Evolutionary conservation across 768 basidiomycete genomes (phyloP), one percentile per base, ranked within the genome.

Genomic region (Boletellus ananas): DNA sequence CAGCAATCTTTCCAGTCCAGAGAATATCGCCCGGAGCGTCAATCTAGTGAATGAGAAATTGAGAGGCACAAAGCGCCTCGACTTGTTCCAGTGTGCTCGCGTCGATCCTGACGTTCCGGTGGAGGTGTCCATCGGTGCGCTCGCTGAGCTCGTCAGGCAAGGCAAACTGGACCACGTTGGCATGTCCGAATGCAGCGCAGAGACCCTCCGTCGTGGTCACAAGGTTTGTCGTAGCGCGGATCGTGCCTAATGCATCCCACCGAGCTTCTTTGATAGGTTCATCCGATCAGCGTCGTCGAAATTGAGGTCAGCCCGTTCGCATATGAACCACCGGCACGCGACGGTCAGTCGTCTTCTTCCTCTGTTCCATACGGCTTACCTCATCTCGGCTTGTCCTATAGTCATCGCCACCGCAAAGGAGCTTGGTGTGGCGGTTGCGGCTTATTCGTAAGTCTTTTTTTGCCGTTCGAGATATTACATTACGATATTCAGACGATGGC

Each of bases 271-370:
- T 8, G 3, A 29, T 41, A 83, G 77, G 70, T 83, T 17, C 70
- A 77, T 43, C 80, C 78, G 1, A 74, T 86, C 50, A 71, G 78
- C 21, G 73, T 77, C 12, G 79, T 84, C 11, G 85, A 88, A 62
- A 83, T 87, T 43, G 86, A 89, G 60, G 65, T 84, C 35, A 83
- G 79, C 55, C 74, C 77, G 14, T 84, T 79, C 72, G 71, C 76
- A 1, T 81, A 80, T 45, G 79, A 79, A 51, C 69, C 72, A 20
- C 72, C 80, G 45, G 74, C 79, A 14, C 74, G 72, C 56, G 69
- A 74, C 16, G 74, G 74, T 40, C 4, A 25, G 46, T 20, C 2
- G 16, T 4, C 5, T 10, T 17, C 23, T 23, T 23, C 6, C 23
- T 2, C 2, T 16, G 12, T 6, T 11, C 13, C 23, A 4, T 4